A percentile compares a stretch with the other conserved stretches of the same genome.
Evolutionary conservation across 371 early-diverging fungal genomes (phyloP).

Genomic region (Rhizopus sp.): DNA sequence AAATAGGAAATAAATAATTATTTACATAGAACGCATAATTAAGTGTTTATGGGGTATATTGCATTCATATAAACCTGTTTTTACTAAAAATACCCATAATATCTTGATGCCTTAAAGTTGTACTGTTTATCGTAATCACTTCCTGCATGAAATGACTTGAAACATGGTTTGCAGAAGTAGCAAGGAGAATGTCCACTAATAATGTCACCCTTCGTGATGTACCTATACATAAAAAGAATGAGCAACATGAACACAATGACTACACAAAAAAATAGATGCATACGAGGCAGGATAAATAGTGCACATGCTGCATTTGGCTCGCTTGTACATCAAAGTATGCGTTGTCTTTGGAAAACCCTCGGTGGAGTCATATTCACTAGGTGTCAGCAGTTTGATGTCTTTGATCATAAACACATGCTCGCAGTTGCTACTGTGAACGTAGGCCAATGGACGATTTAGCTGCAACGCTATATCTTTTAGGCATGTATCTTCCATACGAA

Average conservation of each 20-base stretch:
- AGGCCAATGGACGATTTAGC: constrained; percentile 64
- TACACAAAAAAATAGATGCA: constrained; percentile 5
- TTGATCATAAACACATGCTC: constrained; percentile 71
- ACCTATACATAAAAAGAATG: constrained; percentile 24
- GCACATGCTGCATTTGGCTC: constrained; percentile 73
- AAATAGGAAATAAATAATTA: too few relatives aligned
- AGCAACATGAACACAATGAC: background rate
- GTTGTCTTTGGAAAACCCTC: constrained; percentile 56
- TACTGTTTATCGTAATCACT: constrained; percentile 32
- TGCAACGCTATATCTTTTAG: constrained; percentile 61
- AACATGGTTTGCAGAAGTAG: constrained; percentile 79
- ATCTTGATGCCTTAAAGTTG: constrained; percentile 3
- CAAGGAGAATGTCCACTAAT: constrained; percentile 73
- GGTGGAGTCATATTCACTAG: constrained; percentile 44
- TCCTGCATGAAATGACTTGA: constrained; percentile 70
- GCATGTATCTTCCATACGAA: constrained; percentile 50
- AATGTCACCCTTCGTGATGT: constrained; percentile 70
- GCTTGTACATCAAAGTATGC: constrained; percentile 42
- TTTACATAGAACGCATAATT: background rate
- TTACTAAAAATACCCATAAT: constrained; percentile 16
- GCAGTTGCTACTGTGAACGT: constrained; percentile 75
- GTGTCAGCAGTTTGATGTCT: constrained; percentile 48
- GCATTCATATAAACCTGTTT: too few relatives aligned
- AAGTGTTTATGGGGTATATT: too few relatives aligned
- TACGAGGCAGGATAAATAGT: constrained; percentile 61